These are phyloP conservation scores for Pseudoscleropodium purum DNA, from an alignment of 225 moss, liverwort and hornwort species.

Conservation along the genomic window DNA sequence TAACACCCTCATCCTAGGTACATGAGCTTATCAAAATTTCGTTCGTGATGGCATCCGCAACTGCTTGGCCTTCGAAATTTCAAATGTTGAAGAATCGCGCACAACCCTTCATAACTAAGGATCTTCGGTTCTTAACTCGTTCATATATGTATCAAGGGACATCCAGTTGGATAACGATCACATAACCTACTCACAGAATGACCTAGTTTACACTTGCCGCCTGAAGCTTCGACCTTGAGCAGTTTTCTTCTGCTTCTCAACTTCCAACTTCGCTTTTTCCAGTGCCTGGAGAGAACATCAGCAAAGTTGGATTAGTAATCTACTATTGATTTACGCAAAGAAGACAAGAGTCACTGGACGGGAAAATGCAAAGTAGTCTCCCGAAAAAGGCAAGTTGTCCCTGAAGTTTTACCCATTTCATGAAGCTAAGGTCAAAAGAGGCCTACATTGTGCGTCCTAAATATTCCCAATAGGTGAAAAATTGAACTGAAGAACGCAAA, in stretches of 20 bases:
- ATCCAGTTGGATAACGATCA: background rate
- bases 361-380: background rate
- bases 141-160: background rate
- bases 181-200: background rate
- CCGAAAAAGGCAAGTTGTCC: background rate
- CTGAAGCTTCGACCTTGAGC: constrained; percentile 85
- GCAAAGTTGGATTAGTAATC: background rate
- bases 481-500: background rate
- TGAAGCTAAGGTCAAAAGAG: background rate
- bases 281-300: constrained; percentile 47
- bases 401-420: background rate
- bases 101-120: background rate
- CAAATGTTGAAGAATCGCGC: background rate
- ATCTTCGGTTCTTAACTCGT: background rate
- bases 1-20: background rate
- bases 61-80: constrained; percentile 2
- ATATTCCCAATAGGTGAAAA: background rate
- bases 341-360: background rate
- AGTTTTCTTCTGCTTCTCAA: constrained; percentile 89
- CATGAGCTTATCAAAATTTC: constrained; percentile 7
- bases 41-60: background rate
- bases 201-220: constrained; percentile 47
- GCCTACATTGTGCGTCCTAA: background rate
- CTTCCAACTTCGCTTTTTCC: constrained; percentile 83
- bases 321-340: background rate